phyloP scores from a whole-genome alignment of 768 basidiomycete genomes.

The Candolleomyces eurysporus region DNA sequence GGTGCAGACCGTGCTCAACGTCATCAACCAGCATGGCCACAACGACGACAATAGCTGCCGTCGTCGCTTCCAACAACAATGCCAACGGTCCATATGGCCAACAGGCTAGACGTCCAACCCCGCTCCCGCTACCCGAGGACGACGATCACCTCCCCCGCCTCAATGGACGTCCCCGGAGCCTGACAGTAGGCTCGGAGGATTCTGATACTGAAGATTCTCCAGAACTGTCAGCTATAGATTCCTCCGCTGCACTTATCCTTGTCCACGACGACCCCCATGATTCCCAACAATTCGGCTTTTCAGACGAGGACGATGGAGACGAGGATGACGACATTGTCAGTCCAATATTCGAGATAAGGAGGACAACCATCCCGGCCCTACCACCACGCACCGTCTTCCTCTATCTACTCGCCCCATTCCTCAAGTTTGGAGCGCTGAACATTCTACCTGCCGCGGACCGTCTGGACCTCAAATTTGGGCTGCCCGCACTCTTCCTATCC shows the following conservation, averaged over 20 bases:
- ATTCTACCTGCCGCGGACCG: conserved; percentile 46
- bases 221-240: conserved; percentile 27
- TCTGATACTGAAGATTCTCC: conserved; percentile 8
- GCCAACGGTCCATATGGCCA: not conserved
- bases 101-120: conserved; percentile 1
- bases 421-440: conserved; percentile 65
- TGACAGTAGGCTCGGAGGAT: not conserved
- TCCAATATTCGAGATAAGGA: conserved; percentile 42
- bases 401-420: conserved; percentile 66
- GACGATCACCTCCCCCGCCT: not conserved
- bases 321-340: conserved; percentile 49
- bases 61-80: not conserved
- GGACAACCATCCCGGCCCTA: conserved; percentile 50
- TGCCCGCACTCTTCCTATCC: conserved; percentile 50
- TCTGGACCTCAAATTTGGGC: conserved; percentile 46
- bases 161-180: not conserved
- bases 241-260: conserved; percentile 59
- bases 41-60: conserved; percentile 2
- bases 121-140: not conserved
- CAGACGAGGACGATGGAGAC: conserved; percentile 25
- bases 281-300: conserved; percentile 38
- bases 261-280: conserved; percentile 53
- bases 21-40: not conserved
- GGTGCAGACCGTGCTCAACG: not conserved
- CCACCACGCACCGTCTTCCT: conserved; percentile 58